Evolutionary conservation across 2,329 filamentous ascomycete genomes (phyloP), one percentile per base, ranked within the genome.

Genomic region (Fusarium domesticum): DNA sequence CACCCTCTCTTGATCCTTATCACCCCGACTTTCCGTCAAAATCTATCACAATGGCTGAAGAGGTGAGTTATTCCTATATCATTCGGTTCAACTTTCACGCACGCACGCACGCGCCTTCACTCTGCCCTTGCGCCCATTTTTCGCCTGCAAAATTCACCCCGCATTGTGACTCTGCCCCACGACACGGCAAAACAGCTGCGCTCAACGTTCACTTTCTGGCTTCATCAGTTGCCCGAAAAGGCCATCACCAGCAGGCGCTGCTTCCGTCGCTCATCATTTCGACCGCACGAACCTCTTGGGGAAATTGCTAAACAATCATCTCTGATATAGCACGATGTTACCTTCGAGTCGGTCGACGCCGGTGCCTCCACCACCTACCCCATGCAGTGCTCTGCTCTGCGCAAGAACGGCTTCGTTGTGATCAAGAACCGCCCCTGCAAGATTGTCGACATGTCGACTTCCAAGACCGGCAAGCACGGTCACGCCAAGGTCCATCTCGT

Each of bases 401-500:
- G 93, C 73, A 97, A 98, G 91, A 95, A 95, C 85, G 92, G 93
- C 61, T 86, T 87, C 82, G 93, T 98, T 74, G 85, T 92, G 73
- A 97, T 98, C 80, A 98, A 98, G 86, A 78, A 81, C 76, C 93
- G 93, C 66, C 95, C 93, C 66, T 98, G 93, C 91, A 98, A 97
- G 88, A 98, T 98, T 67, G 89, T 97, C 74, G 93, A 98, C 70
- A 98, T 98, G 95, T 96, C 90, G 63, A 98, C 93, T 80, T 98
- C 93, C 74, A 98, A 98, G 91, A 98, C 93, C 63, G 93, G 93
- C 78, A 98, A 98, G 89, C 93, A 98, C 87, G 93, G 93, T 75
- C 95, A 98, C 88, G 93, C 93, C 78, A 98, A 98, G 86, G 93
- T 98, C 73, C 92, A 98, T 78, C 79, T 98, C 65, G 87, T 96